These are phyloP conservation scores for Pueraria montana DNA, from an alignment of 306 rosid genomes.

Conservation along the genomic window DNA sequence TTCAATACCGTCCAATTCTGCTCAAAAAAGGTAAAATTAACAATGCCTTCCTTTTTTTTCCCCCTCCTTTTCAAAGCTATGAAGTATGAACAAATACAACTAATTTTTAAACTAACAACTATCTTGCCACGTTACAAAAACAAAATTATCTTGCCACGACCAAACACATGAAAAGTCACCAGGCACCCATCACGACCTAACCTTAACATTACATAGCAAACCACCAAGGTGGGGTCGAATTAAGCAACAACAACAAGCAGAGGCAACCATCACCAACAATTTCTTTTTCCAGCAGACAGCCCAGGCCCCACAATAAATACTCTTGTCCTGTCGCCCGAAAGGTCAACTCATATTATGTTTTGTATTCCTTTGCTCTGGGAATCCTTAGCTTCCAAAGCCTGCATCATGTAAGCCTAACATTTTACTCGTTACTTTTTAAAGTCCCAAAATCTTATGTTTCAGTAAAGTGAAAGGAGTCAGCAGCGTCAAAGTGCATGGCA, in stretches of 20 bases:
- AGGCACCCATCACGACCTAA: conserved; percentile 53
- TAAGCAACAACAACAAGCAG: conserved; percentile 43
- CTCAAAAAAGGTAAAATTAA: conserved; percentile 35
- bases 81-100: conserved; percentile 64
- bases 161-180: conserved; percentile 57
- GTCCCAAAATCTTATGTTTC: conserved; percentile 52
- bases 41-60: conserved; percentile 49
- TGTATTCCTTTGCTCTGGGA: conserved; percentile 37
- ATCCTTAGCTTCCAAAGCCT: conserved; percentile 38
- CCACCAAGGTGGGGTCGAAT: conserved; percentile 53
- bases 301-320: conserved; percentile 50
- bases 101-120: conserved; percentile 51
- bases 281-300: conserved; percentile 39
- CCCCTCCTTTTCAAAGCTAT: conserved; percentile 62
- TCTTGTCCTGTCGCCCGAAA: conserved; percentile 46
- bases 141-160: conserved; percentile 42
- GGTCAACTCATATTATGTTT: conserved; percentile 25
- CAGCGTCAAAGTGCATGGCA: conserved; percentile 77
- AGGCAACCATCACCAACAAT: conserved; percentile 52
- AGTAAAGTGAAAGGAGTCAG: conserved; percentile 69
- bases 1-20: conserved; percentile 39
- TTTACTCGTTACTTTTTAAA: conserved; percentile 41
- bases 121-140: conserved; percentile 42
- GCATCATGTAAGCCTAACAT: conserved; percentile 45
- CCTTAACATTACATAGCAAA: conserved; percentile 49